phyloP scores from a whole-genome alignment of 768 basidiomycete species.

The Podaxis sp. region DNA sequence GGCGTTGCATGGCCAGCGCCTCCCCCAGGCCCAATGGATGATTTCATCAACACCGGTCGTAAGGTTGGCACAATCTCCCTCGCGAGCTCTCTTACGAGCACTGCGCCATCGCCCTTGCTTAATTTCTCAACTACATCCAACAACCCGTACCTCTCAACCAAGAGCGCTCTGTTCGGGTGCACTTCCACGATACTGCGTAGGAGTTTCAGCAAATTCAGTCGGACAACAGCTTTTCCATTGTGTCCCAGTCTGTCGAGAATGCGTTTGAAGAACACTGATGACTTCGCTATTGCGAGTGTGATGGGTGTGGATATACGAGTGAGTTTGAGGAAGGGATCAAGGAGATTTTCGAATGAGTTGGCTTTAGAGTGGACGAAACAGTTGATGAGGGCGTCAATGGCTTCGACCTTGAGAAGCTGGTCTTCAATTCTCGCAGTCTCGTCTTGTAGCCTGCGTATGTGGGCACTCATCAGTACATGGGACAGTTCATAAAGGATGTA shows the following conservation, averaged over 20 bases:
- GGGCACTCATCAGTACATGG: background rate
- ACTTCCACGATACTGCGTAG: slow-evolving; percentile 84
- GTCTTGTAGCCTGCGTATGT: slow-evolving; percentile 74
- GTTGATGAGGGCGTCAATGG: slow-evolving; percentile 64
- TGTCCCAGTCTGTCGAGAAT: slow-evolving; percentile 72
- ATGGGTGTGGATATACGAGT: slow-evolving; percentile 72
- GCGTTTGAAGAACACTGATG: slow-evolving; percentile 79
- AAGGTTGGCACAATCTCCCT: slow-evolving; percentile 80
- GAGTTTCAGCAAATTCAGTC: slow-evolving; percentile 85
- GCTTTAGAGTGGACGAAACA: slow-evolving; percentile 86
- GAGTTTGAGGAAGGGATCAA: slow-evolving; percentile 92
- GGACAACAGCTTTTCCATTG: slow-evolving; percentile 80
- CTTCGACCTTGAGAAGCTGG: slow-evolving; percentile 61
- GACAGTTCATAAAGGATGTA: background rate
- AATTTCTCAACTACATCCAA: slow-evolving; percentile 77
- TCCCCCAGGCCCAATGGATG: background rate
- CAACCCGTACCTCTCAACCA: slow-evolving; percentile 81
- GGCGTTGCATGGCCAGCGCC: background rate
- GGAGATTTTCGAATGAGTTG: slow-evolving; percentile 86
- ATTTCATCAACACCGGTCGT: slow-evolving; percentile 54
- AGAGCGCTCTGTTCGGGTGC: slow-evolving; percentile 76
- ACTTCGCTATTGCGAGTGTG: slow-evolving; percentile 73
- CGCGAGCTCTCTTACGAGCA: slow-evolving; percentile 86
- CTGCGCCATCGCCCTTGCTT: slow-evolving; percentile 74
- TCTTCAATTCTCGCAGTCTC: slow-evolving; percentile 94